Evolutionary conservation across 2,329 filamentous ascomycete genomes (phyloP), one percentile per base, ranked within the genome.

Genomic region (Diaporthe velutina): DNA sequence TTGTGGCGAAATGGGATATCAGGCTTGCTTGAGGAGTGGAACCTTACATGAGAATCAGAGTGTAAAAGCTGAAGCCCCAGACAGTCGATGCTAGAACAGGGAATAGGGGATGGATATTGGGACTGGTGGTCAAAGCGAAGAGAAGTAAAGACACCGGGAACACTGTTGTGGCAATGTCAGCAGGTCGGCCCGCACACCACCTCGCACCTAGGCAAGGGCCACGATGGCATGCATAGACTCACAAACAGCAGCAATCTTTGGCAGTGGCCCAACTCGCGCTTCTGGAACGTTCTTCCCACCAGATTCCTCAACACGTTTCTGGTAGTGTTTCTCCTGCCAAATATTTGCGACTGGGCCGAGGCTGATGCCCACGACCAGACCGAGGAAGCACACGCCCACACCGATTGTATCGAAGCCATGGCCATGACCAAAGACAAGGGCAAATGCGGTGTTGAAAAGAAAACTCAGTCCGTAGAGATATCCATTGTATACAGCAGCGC

Each of bases 1-100:
- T 2, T 15, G 35, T 38, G 4, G 22, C 19, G 35, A 45, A 8
- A 5, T 6, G n/a, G 19, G 19, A 38, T 3, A 50, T 10, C 35
- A 28, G 1, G 12, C 17, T n/a, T 30, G 1, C 30, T 25, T 15
- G 7, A 19, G 12, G 4, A 13, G n/a, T 25, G 10, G 22, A 10
- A 15, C 4, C 70, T 54, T 55, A 72, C 82, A 87, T 87, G 4
- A 89, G 80, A 61, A 88, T 88, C 0, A 89, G 82, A 1, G 85
- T 85, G 70, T 88, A 88, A 76, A 89, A 88, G 6, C 83, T 85
- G 81, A 85, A 87, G 0, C 87, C 88, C 80, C 88, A 88, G 25
- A 88, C 84, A 0, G 84, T 82, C 0, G 85, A 86, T 3, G 86
- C 87, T 19, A 89, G 78, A 6, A 89, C 85, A 0, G 88, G 86